Evolutionary conservation across 331 rosid species (phyloP).

Genomic region (Malus hybrid): DNA sequence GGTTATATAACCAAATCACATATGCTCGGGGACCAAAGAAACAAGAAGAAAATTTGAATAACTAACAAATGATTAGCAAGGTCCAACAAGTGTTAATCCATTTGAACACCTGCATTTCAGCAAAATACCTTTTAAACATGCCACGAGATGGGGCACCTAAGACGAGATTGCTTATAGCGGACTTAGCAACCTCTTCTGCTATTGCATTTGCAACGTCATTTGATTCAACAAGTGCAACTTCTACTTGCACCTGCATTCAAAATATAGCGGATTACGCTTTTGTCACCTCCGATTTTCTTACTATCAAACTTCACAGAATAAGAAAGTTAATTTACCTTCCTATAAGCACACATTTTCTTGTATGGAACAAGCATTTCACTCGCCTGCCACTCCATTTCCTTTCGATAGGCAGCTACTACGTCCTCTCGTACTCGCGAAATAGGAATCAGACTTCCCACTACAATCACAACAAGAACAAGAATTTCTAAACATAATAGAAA

Average conservation of each 20-base stretch:
- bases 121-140: constrained; percentile 63
- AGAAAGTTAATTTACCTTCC: constrained; percentile 46
- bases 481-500: not conserved
- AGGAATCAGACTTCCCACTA: constrained; percentile 76
- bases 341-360: constrained; percentile 60
- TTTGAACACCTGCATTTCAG: not conserved
- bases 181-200: constrained; percentile 60
- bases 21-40: not conserved
- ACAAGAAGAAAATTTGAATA: not conserved
- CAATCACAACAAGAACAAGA: constrained; percentile 4
- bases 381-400: constrained; percentile 59
- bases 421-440: constrained; percentile 55
- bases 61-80: too few species aligned
- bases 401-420: constrained; percentile 46
- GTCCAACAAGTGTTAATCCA: not conserved
- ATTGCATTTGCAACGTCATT: constrained; percentile 61
- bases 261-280: not conserved
- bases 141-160: constrained; percentile 74
- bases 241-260: constrained; percentile 63
- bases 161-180: constrained; percentile 47
- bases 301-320: constrained; percentile 6
- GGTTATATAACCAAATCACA: not conserved
- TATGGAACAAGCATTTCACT: constrained; percentile 64
- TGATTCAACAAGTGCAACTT: constrained; percentile 60
- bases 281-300: constrained; percentile 1